Conservation (phyloP, 2,329 filamentous ascomycete species). For the Fusarium sp. region DNA sequence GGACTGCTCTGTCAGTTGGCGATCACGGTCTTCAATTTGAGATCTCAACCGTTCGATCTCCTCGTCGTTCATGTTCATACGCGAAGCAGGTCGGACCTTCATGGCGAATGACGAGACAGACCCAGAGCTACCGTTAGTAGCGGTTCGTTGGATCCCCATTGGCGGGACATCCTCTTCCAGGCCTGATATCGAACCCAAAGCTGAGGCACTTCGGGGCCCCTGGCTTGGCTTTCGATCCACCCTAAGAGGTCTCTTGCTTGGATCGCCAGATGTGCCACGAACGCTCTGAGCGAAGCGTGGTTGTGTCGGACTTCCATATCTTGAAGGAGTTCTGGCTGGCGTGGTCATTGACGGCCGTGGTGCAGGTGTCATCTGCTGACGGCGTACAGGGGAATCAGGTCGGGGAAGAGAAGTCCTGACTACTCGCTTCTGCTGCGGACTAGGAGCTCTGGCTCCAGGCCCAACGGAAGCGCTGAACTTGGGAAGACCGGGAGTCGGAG, state of each 20-base stretch:
- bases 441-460: slow-evolving; percentile 74
- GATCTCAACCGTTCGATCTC: slow-evolving; percentile 80
- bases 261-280: slow-evolving; percentile 71
- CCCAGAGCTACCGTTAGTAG: slow-evolving; percentile 67
- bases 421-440: slow-evolving; percentile 76
- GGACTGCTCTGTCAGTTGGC: slow-evolving; percentile 89
- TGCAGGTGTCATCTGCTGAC: slow-evolving; percentile 72
- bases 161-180: slow-evolving; percentile 72
- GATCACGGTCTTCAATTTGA: slow-evolving; percentile 86
- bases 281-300: slow-evolving; percentile 73
- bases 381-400: slow-evolving; percentile 86
- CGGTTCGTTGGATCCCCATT: slow-evolving; percentile 63
- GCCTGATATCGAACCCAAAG: slow-evolving; percentile 65
- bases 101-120: slow-evolving; percentile 68
- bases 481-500: slow-evolving; percentile 74
- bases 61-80: slow-evolving; percentile 70
- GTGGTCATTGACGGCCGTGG: slow-evolving; percentile 68
- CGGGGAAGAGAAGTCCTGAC: slow-evolving; percentile 84
- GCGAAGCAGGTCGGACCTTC: slow-evolving; percentile 66
- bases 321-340: slow-evolving; percentile 58
- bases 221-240: slow-evolving; percentile 65
- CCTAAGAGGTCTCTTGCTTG: slow-evolving; percentile 66
- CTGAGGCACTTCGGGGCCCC: slow-evolving; percentile 71
- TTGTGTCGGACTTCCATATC: slow-evolving; percentile 62
- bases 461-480: slow-evolving; percentile 93